Evolutionary conservation across 148 eudicot species (phyloP), one percentile per base, ranked within the genome.

Genomic region (Heliosperma pusillum): DNA sequence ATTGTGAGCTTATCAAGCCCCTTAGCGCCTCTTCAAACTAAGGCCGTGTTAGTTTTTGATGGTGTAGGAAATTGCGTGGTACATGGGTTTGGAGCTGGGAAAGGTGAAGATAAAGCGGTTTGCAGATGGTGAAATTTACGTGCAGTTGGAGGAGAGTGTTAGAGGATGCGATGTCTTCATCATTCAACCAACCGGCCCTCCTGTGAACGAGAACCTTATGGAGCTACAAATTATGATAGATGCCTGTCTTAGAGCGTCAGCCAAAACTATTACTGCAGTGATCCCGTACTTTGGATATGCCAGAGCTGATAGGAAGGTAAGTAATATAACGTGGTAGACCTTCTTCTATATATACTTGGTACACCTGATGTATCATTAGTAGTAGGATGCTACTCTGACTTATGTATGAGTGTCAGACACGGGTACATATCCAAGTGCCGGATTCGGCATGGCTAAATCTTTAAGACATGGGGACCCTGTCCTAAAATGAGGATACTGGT

Each of bases 241-340:
- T 86, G 97, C 98, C 78, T 94, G 98, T 79, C 82, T 97, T 72
- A 94, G 98, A 79, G 97, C 98, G 33, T 94, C 98, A 7, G 98
- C 98, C 65, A 94, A 94, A 73, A 91, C 78, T 76, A 91, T 94
- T 65, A 92, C 98, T 29, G 98, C 96, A 4, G 98, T 94, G 63
- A 90, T 94, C 66, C 98, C 98, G 25, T 94, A 94, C 72, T 94
- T 94, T 85, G 98, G 98, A 44, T 94, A 94, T 83, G 98, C 97
- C 66, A 82, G 98, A 85, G 98, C 97, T 76, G 98, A 94, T 78
- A 87, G 97, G 80, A 92, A 92, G 93, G 97, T 78, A 79, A 78
- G 79, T 73, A 8, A n/a, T n/a, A n/a, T n/a, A n/a, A n/a, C n/a
- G n/a, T n/a, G n/a, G n/a, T n/a, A n/a, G n/a, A n/a, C n/a, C n/a